Evolutionary conservation across 2,329 filamentous ascomycete species (phyloP).

Genomic region (Waltergamsia citrina): DNA sequence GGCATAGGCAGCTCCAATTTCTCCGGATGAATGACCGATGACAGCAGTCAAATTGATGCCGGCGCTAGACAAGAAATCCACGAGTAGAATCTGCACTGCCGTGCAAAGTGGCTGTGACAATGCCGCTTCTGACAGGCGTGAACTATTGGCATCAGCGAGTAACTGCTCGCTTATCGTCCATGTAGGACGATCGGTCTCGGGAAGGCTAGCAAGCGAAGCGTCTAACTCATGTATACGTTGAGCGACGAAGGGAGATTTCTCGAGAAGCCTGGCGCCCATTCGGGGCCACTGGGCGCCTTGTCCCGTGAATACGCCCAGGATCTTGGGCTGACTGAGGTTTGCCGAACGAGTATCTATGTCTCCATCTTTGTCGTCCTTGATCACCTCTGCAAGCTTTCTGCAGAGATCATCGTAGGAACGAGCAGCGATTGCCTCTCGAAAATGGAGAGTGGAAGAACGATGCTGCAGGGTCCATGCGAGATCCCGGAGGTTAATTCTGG

Average conservation of each 20-base stretch:
- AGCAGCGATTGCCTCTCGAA: too few species aligned
- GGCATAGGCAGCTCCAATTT: constrained; percentile 31
- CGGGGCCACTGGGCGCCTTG: constrained; percentile 20
- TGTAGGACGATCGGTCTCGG: constrained; percentile 13
- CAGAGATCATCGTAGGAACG: too few species aligned
- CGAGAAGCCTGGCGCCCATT: constrained; percentile 13
- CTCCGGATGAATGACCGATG: constrained; percentile 31
- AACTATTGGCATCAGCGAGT: constrained; percentile 12
- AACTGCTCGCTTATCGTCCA: constrained; percentile 23
- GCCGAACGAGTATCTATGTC: too few species aligned
- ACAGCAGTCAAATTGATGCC: constrained; percentile 22
- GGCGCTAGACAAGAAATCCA: constrained; percentile 27
- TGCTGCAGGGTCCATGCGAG: too few species aligned
- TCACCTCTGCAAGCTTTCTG: too few species aligned
- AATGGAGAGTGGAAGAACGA: too few species aligned
- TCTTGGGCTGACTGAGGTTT: too few species aligned
- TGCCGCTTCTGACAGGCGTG: constrained; percentile 17
- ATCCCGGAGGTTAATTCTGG: too few species aligned
- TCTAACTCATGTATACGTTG: constrained; percentile 10
- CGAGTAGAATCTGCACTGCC: constrained; percentile 30
- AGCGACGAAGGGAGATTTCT: constrained; percentile 2
- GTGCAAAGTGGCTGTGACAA: constrained; percentile 28
- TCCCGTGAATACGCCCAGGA: constrained; percentile 18
- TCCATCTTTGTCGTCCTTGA: too few species aligned
- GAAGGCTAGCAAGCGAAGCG: constrained; percentile 11